Percentiles rank a stretch among this genome's conserved stretches.
phyloP scores from a whole-genome alignment of 2,329 filamentous ascomycete species.

The Pseudogymnoascus sp. region DNA sequence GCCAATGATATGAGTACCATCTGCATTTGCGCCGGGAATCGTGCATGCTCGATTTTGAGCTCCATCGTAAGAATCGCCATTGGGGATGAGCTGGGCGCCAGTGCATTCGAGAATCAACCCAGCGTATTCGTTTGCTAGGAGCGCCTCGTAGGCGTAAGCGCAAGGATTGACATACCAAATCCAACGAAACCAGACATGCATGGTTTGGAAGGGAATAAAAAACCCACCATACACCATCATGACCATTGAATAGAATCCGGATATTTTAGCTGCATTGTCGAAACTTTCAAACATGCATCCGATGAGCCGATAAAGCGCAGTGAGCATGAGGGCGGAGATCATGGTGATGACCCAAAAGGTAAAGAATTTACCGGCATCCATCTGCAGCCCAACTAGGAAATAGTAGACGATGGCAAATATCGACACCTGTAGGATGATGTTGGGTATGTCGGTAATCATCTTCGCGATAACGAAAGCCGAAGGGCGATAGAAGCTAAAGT shows the following conservation, averaged over 20 bases:
- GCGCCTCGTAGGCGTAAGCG: slow-evolving; percentile 60
- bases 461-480: slow-evolving; percentile 52
- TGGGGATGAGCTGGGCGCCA: slow-evolving; percentile 43
- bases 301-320: slow-evolving; percentile 48
- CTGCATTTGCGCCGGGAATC: slow-evolving; percentile 45
- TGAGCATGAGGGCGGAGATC: slow-evolving; percentile 48
- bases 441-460: slow-evolving; percentile 47
- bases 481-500: slow-evolving; percentile 51
- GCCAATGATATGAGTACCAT: slow-evolving; percentile 44
- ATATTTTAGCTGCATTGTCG: slow-evolving; percentile 52
- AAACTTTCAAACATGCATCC: slow-evolving; percentile 51
- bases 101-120: slow-evolving; percentile 45
- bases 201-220: slow-evolving; percentile 52
- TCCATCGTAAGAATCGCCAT: slow-evolving; percentile 41
- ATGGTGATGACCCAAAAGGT: slow-evolving; percentile 53
- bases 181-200: slow-evolving; percentile 59
- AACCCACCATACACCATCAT: slow-evolving; percentile 58
- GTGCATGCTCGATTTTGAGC: slow-evolving; percentile 44
- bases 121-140: slow-evolving; percentile 67
- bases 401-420: slow-evolving; percentile 52
- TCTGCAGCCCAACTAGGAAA: slow-evolving; percentile 54
- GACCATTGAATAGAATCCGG: slow-evolving; percentile 43
- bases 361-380: slow-evolving; percentile 49
- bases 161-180: slow-evolving; percentile 60
- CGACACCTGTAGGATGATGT: slow-evolving; percentile 51